Percentiles rank a stretch among this genome's conserved stretches.
These are phyloP conservation scores for Trifolium dubium DNA, from an alignment of 306 rosid species.

Conservation along the genomic window DNA sequence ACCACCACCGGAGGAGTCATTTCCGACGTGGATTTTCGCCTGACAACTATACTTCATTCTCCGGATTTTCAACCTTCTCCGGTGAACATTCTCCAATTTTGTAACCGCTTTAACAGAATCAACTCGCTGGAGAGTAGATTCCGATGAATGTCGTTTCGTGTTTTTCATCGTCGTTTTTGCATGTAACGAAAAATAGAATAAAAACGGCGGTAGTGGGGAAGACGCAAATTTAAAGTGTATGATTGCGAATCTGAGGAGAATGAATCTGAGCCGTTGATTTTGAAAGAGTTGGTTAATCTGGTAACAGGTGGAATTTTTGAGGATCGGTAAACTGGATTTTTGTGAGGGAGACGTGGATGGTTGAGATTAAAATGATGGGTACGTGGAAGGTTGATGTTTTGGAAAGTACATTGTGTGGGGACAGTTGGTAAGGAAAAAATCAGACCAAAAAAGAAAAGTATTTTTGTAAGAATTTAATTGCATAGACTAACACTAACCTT, in stretches of 20 bases:
- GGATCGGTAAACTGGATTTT: conserved; percentile 53
- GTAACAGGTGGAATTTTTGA: conserved; percentile 48
- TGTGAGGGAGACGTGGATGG: conserved; percentile 71
- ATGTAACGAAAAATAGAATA: conserved; percentile 13
- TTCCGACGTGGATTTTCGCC: conserved; percentile 40
- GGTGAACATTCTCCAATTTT: conserved; percentile 38
- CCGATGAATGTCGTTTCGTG: conserved; percentile 19
- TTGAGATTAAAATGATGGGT: conserved; percentile 26
- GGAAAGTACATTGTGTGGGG: conserved; percentile 41
- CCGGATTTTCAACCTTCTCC: conserved; percentile 51
- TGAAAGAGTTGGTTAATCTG: conserved; percentile 3
- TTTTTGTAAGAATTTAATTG: too few species aligned
- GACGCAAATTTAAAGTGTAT: conserved; percentile 30
- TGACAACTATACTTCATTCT: conserved; percentile 57
- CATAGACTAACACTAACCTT: too few species aligned
- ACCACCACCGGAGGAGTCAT: conserved; percentile 2
- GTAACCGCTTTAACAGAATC: neutral
- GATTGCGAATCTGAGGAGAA: conserved; percentile 23
- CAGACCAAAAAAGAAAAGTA: neutral
- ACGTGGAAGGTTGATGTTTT: conserved; percentile 55
- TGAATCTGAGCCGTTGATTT: conserved; percentile 50
- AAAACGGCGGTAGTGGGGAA: neutral
- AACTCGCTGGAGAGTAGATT: conserved; percentile 6
- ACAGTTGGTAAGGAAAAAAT: conserved; percentile 29
- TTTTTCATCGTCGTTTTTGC: conserved; percentile 35